These are phyloP conservation scores for Rhododendron ovatum DNA, from an alignment of 148 eudicot genomes.

Conservation along the genomic window DNA sequence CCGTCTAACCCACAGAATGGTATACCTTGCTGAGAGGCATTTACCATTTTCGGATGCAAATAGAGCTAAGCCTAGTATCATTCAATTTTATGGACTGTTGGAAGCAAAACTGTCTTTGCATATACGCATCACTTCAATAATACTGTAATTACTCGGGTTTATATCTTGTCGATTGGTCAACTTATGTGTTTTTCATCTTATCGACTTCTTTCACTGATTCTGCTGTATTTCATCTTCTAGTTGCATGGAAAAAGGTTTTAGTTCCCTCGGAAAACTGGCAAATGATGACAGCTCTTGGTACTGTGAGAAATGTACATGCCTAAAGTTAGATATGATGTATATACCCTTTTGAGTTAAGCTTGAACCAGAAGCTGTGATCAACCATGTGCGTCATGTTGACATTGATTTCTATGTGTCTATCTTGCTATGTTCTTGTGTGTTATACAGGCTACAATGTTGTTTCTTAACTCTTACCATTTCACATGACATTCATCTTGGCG, in stretches of 20 bases:
- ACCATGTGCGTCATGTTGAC: neutral
- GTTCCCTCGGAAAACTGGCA: neutral
- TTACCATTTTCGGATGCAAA: neutral
- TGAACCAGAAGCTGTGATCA: neutral
- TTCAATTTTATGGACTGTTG: neutral
- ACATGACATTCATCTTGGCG: neutral
- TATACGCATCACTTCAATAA: neutral
- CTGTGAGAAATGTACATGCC: neutral
- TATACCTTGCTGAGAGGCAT: neutral
- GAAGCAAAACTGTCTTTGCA: neutral
- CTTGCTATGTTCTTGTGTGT: neutral
- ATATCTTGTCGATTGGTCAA: neutral
- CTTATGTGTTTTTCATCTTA: neutral
- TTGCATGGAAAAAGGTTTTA: neutral
- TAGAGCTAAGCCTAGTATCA: neutral
- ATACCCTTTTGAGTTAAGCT: neutral
- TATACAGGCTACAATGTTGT: neutral
- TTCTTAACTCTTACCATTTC: neutral
- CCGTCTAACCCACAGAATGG: neutral
- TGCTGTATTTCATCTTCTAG: neutral
- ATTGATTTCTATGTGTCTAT: neutral
- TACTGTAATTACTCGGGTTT: neutral
- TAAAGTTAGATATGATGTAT: neutral
- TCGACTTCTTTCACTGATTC: neutral
- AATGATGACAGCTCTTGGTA: neutral